phyloP scores from a whole-genome alignment of 108 stramenopile genomes.

The Aurantiochytrium sp. region DNA sequence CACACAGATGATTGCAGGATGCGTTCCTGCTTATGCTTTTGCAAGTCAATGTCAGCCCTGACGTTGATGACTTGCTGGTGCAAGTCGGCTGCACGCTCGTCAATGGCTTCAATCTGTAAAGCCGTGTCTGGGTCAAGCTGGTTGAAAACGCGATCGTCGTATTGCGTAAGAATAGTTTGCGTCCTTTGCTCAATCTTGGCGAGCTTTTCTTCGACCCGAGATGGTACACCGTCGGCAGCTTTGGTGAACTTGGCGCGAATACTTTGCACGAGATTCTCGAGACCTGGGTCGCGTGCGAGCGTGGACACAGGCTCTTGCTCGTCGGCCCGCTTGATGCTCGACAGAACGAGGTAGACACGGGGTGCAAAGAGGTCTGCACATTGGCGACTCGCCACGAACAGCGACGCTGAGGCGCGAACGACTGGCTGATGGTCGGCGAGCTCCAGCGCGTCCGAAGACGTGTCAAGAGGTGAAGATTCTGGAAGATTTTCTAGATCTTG shows the following conservation, averaged over 20 bases:
- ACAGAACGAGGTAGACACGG: not conserved
- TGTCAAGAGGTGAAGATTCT: not conserved
- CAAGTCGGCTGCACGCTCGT: not conserved
- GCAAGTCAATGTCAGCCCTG: not conserved
- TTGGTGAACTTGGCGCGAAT: not conserved
- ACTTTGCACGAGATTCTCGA: not conserved
- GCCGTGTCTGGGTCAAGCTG: not conserved
- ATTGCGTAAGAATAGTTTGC: not conserved
- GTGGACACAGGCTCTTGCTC: not conserved
- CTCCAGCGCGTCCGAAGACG: not conserved
- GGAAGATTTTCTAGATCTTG: too few relatives aligned
- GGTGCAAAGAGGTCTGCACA: not conserved
- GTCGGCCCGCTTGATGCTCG: not conserved
- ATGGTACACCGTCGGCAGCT: not conserved
- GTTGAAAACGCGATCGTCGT: not conserved
- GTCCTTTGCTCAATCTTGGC: not conserved
- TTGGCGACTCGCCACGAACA: not conserved
- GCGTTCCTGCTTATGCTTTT: not conserved
- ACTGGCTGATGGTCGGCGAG: not conserved
- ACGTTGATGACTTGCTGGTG: not conserved
- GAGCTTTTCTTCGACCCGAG: not conserved
- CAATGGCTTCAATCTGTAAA: not conserved
- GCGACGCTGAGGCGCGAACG: not conserved
- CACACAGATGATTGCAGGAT: not conserved
- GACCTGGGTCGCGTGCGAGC: not conserved